These are phyloP conservation scores for Dactylellina parvicollis DNA, from an alignment of 2,329 filamentous ascomycete species.

Conservation along the genomic window DNA sequence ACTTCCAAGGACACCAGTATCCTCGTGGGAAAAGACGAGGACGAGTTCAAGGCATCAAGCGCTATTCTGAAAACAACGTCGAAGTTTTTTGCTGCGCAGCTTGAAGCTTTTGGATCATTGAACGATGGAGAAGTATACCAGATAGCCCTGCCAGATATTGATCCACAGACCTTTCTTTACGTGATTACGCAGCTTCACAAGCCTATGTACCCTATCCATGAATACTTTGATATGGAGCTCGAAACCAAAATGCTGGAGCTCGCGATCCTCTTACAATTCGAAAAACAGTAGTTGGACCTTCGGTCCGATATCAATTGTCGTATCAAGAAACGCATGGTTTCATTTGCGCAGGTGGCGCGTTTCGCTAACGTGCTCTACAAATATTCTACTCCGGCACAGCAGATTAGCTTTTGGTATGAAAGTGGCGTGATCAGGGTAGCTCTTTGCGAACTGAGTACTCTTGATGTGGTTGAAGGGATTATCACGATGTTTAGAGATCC, in stretches of 20 bases:
- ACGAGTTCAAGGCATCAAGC: no score
- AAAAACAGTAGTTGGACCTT: not conserved
- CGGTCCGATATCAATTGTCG: not conserved
- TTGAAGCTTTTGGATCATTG: not conserved
- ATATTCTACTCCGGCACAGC: not conserved
- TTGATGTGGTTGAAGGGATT: not conserved
- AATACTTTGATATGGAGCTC: not conserved
- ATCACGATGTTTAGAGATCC: not conserved
- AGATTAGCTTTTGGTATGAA: constrained; percentile 15
- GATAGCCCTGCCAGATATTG: not conserved
- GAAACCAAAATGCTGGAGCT: constrained; percentile 8
- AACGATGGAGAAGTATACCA: not conserved
- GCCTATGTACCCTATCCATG: not conserved
- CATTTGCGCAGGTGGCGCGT: not conserved
- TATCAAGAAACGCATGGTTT: not conserved
- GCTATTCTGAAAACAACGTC: no score
- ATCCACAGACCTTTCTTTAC: constrained; percentile 8
- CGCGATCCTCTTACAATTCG: not conserved
- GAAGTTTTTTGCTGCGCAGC: not conserved
- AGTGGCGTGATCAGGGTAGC: constrained; percentile 1
- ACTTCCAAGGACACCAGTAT: no score
- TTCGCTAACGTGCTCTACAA: constrained; percentile 17
- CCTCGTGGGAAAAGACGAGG: no score
- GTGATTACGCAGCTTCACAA: not conserved
- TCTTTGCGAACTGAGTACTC: not conserved